phyloP scores from a whole-genome alignment of 108 stramenopile genomes.

The Skeletonema potamos region DNA sequence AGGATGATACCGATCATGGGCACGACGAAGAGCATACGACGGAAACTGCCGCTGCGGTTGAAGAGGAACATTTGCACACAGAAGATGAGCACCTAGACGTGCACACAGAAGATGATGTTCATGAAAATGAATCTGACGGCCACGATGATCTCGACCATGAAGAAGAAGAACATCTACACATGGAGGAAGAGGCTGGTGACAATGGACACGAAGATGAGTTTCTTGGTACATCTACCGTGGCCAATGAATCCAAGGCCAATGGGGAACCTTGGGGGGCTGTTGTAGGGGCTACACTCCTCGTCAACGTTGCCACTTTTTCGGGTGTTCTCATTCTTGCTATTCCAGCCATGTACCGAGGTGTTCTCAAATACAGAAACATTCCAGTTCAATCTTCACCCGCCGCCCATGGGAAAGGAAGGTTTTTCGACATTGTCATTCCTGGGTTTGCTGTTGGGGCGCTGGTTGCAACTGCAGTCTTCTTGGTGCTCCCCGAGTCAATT shows the following conservation, averaged over 20 bases:
- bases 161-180: not conserved
- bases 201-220: not conserved
- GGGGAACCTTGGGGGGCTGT: constrained; percentile 30
- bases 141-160: not conserved
- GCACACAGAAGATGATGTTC: not conserved
- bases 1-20: not conserved
- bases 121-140: not conserved
- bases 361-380: constrained; percentile 4
- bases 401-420: not conserved
- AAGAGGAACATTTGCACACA: too few species aligned
- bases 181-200: not conserved
- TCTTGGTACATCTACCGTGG: not conserved
- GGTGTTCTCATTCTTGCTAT: constrained; percentile 31
- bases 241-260: not conserved
- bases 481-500: constrained; percentile 36
- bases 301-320: constrained; percentile 32
- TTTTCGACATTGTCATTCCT: constrained; percentile 30
- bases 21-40: not conserved
- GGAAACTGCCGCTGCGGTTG: too few species aligned
- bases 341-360: constrained; percentile 11
- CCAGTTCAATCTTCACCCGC: not conserved
- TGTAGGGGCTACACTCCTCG: constrained; percentile 38
- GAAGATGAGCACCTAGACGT: too few species aligned
- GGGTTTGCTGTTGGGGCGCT: constrained; percentile 41
- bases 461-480: constrained; percentile 35